phyloP scores from a whole-genome alignment of 768 basidiomycete genomes.

The Hypsizygus marmoreus region DNA sequence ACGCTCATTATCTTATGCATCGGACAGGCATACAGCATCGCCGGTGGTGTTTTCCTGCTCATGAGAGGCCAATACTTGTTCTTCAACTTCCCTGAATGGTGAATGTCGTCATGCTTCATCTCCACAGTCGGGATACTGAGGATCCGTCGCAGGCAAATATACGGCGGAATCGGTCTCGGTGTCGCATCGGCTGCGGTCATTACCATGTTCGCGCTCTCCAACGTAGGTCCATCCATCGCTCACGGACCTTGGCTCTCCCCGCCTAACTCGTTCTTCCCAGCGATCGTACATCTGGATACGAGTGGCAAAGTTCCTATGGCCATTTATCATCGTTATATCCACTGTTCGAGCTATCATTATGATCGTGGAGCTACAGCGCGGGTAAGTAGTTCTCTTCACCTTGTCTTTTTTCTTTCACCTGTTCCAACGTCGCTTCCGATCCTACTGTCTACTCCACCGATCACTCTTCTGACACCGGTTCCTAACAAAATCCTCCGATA shows the following conservation, averaged over 20 bases:
- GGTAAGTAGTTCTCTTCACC: slow-evolving; percentile 44
- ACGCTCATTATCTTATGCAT: background rate
- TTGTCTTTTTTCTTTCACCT: slow-evolving; percentile 5
- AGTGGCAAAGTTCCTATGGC: slow-evolving; percentile 68
- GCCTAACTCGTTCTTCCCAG: slow-evolving; percentile 37
- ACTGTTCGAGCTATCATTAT: slow-evolving; percentile 69
- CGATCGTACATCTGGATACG: slow-evolving; percentile 71
- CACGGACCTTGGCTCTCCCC: slow-evolving; percentile 15
- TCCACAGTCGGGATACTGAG: slow-evolving; percentile 31
- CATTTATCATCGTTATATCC: slow-evolving; percentile 65
- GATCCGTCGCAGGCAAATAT: slow-evolving; percentile 56
- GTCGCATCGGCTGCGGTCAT: slow-evolving; percentile 54
- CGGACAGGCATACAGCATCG: slow-evolving; percentile 62
- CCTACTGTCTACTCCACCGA: slow-evolving; percentile 1
- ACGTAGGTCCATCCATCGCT: slow-evolving; percentile 43
- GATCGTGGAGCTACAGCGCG: slow-evolving; percentile 72
- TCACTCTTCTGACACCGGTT: slow-evolving; percentile 13
- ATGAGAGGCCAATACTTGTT: slow-evolving; percentile 62
- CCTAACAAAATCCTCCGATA: slow-evolving; percentile 18
- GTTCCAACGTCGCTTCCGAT: slow-evolving; percentile 8
- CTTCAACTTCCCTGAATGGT: slow-evolving; percentile 72
- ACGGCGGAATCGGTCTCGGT: slow-evolving; percentile 63
- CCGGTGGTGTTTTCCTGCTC: slow-evolving; percentile 65
- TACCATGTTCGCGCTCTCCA: slow-evolving; percentile 61
- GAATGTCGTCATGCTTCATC: slow-evolving; percentile 18